These are phyloP conservation scores for Sphagnum fallax DNA, from an alignment of 228 moss, liverwort and hornwort genomes.

Conservation along the genomic window DNA sequence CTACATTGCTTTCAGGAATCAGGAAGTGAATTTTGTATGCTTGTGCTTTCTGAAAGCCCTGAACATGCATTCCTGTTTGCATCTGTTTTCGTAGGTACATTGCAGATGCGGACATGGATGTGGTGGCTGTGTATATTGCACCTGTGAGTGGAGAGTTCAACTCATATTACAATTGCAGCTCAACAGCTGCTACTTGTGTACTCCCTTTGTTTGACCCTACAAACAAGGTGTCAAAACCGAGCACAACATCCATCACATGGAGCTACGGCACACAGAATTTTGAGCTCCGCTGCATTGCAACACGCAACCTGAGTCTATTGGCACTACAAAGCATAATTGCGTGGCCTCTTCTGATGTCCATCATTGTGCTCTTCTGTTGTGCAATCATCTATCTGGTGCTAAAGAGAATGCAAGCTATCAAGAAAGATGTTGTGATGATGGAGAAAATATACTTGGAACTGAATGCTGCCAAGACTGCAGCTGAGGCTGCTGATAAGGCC, in stretches of 20 bases:
- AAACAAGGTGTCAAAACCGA: slow-evolving; percentile 9
- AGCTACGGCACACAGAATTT: slow-evolving; percentile 60
- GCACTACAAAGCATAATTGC: slow-evolving; percentile 56
- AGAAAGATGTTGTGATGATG: slow-evolving; percentile 53
- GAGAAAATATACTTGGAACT: slow-evolving; percentile 82
- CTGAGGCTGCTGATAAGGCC: slow-evolving; percentile 84
- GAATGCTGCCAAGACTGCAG: slow-evolving; percentile 60
- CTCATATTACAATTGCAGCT: slow-evolving; percentile 40
- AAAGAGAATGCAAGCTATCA: slow-evolving; percentile 68
- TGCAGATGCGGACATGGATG: slow-evolving; percentile 48
- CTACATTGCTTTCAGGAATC: no score
- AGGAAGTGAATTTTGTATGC: no score
- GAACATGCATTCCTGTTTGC: no score
- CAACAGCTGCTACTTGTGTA: slow-evolving; percentile 21
- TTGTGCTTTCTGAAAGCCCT: no score
- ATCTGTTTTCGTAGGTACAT: slow-evolving; percentile 27
- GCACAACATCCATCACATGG: slow-evolving; percentile 36
- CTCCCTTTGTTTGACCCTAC: slow-evolving; percentile 48
- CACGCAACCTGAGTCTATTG: slow-evolving; percentile 22
- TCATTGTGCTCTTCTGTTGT: slow-evolving; percentile 55
- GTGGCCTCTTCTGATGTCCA: slow-evolving; percentile 81
- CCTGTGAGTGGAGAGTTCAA: slow-evolving; percentile 12
- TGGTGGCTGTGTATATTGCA: slow-evolving; percentile 36
- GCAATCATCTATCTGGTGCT: slow-evolving; percentile 50
- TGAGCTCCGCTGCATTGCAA: slow-evolving; percentile 55